These are phyloP conservation scores for Fragosphaeria purpurea DNA, from an alignment of 2,329 filamentous ascomycete genomes.

Conservation along the genomic window DNA sequence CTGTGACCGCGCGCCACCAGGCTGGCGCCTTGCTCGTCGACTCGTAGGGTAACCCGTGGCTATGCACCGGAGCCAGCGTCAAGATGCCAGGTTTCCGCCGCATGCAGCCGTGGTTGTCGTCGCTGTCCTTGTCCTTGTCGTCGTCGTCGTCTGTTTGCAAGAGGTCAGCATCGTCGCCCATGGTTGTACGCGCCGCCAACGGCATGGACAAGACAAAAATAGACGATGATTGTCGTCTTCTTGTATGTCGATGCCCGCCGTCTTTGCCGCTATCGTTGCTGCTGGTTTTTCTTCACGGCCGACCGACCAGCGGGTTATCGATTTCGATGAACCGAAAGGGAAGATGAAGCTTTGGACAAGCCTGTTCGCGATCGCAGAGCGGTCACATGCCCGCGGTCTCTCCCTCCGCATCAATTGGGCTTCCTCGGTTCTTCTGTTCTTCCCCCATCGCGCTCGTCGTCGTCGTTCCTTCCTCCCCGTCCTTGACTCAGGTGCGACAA, in stretches of 20 bases:
- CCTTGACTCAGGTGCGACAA: neutral
- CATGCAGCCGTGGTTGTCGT: constrained; percentile 9
- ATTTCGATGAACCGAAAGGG: no score
- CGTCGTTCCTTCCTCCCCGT: neutral
- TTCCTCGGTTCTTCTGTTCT: neutral
- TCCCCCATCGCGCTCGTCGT: neutral
- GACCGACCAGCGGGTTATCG: no score
- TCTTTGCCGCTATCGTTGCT: no score
- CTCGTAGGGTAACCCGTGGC: neutral
- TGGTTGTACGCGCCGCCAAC: neutral
- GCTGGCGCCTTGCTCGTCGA: constrained; percentile 3
- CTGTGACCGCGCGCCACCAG: constrained; percentile 8
- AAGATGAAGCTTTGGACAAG: no score
- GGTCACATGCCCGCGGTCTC: no score
- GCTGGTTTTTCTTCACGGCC: no score
- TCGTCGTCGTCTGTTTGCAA: neutral
- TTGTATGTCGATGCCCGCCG: no score
- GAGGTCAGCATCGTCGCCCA: neutral
- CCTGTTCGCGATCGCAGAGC: no score
- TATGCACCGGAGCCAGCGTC: constrained; percentile 3
- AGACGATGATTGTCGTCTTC: no score
- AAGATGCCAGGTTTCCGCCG: constrained; percentile 7
- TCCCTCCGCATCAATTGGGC: no score
- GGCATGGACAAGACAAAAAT: neutral
- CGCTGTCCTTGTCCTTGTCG: constrained; percentile 1